A percentile compares a stretch with the other conserved stretches of the same genome.
Evolutionary conservation across 73 alveolate species (phyloP).

Genomic region (Durusdinium trenchii): DNA sequence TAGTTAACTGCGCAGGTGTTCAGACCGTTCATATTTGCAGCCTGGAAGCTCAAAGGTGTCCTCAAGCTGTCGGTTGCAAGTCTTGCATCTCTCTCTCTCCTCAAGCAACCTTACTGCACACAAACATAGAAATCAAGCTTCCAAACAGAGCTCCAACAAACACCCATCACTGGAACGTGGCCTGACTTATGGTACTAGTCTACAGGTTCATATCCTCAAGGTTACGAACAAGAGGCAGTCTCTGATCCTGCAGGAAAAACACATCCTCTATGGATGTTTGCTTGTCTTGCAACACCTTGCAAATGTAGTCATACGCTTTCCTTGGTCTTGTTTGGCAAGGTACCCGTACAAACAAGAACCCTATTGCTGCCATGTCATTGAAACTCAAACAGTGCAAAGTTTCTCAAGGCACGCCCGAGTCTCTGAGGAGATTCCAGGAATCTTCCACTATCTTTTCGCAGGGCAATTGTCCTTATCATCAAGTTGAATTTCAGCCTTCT

Average conservation of each 20-base stretch:
- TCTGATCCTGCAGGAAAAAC: background rate
- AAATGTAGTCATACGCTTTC: background rate
- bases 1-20: no score
- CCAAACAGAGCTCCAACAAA: background rate
- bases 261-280: background rate
- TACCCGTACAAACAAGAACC: no score
- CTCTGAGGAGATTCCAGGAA: background rate
- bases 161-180: background rate
- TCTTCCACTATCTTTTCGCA: background rate
- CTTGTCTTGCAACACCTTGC: background rate
- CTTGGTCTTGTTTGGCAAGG: background rate
- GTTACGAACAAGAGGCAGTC: background rate
- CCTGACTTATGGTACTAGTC: background rate
- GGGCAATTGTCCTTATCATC: background rate
- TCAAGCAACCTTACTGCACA: background rate
- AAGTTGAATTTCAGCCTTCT: no score
- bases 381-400: background rate
- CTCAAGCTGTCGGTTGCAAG: background rate
- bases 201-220: background rate
- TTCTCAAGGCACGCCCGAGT: no score
- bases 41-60: background rate
- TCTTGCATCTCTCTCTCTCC: background rate
- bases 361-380: no score
- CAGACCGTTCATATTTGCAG: no score
- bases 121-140: background rate